Conservation (phyloP, 495 filamentous ascomycete genomes). For the Talaromyces wortmannii region DNA sequence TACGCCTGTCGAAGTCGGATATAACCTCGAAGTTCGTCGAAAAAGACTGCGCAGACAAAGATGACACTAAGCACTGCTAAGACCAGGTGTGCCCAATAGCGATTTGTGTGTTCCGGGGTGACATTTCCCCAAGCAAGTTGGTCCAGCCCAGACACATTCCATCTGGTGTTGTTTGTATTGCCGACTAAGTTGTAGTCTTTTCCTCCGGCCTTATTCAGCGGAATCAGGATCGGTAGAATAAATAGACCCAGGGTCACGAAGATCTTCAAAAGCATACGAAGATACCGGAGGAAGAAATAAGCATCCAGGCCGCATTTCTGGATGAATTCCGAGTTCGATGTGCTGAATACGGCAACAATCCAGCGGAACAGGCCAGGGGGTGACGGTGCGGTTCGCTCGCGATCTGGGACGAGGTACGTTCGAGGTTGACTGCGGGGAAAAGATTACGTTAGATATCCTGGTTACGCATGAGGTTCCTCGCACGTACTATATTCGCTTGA, state of each 20-base stretch:
- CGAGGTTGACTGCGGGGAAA: conserved; percentile 58
- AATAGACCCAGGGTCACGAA: conserved; percentile 75
- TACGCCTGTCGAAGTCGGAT: conserved; percentile 92
- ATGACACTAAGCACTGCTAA: conserved; percentile 74
- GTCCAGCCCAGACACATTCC: conserved; percentile 65
- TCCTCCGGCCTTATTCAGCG: conserved; percentile 73
- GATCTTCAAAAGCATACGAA: conserved; percentile 88
- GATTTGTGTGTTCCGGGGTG: conserved; percentile 54
- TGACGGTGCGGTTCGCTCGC: conserved; percentile 69
- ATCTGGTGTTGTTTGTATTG: conserved; percentile 20
- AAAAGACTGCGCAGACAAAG: conserved; percentile 86
- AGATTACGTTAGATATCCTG: background rate
- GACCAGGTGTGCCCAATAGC: conserved; percentile 85
- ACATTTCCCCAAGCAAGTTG: conserved; percentile 89
- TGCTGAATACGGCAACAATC: conserved; percentile 65
- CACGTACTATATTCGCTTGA: conserved; percentile 82
- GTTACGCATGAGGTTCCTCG: background rate
- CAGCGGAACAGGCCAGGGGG: conserved; percentile 64
- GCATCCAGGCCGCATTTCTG: conserved; percentile 94
- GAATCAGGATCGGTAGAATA: conserved; percentile 79
- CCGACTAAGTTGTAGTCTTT: conserved; percentile 47
- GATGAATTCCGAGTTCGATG: conserved; percentile 80
- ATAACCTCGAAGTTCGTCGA: conserved; percentile 80
- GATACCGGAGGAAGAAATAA: conserved; percentile 95
- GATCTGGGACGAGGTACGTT: conserved; percentile 86